Evolutionary conservation across 208 protist genomes (phyloP), one percentile per base, ranked within the genome.

Genomic region (Trypanosoma rangeli): DNA sequence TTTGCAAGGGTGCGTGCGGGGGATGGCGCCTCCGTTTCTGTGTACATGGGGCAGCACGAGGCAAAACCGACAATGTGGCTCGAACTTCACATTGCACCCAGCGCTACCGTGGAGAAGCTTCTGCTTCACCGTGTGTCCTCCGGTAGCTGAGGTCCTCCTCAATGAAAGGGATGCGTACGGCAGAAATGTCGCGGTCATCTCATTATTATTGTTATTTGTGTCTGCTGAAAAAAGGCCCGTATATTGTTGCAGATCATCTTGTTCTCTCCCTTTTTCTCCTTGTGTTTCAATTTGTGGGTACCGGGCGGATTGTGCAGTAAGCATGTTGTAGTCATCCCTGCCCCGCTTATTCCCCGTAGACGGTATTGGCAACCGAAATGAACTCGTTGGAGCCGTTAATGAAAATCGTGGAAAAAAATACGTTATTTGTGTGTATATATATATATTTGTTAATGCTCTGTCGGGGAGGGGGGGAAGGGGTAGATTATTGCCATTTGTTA

Each of bases 1-100:
- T 83, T 87, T 31, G 82, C 75, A 9, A 60, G 50, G 16, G 52
- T 83, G 28, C 39, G 24, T 5, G 31, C 26, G n/a, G 18, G 3
- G n/a, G 7, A 46, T 33, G 22, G 24, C 44, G 66, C 28, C 2
- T 24, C 63, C 15, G 26, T 65, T 8, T 56, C 39, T 63, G 65
- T 81, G 70, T 84, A 83, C 48, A 64, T 82, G 33, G 82, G 82
- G 8, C 68, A 73, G 29, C 80, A 87, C 59, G 52, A 53, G 20
- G 52, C 80, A 1, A 63, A 64, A 42, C n/a, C 72, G 15, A 70
- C 50, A 3, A 39, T 72, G 10, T 52, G 26, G 18, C 24, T 72
- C 0, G 64, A 26, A 20, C 48, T 87, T 10, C 60, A 73, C 29
- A 52, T 69, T n/a, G 55, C 69, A 35, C 28, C 63, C 9, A 50